A percentile compares a stretch with the other conserved stretches of the same genome.
phyloP scores from a whole-genome alignment of 1,284 basidiomycete species.

The Sanghuangporus weigelae region DNA sequence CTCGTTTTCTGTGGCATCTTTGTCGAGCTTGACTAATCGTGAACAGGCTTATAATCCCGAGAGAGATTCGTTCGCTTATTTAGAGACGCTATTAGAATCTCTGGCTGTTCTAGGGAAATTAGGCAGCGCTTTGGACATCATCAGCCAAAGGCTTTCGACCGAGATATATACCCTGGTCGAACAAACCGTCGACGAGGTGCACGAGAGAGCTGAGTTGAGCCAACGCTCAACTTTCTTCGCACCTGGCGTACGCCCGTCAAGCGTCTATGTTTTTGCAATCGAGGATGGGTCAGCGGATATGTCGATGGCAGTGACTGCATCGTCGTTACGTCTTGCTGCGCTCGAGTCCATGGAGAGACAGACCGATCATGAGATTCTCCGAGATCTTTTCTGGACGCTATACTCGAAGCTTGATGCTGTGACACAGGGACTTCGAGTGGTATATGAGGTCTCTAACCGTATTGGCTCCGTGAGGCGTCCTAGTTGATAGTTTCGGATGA shows the following conservation, averaged over 20 bases:
- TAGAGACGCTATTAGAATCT: slow-evolving; percentile 92
- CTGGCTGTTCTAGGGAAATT: slow-evolving; percentile 88
- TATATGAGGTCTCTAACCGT: slow-evolving; percentile 87
- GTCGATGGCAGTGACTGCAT: slow-evolving; percentile 34
- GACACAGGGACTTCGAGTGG: slow-evolving; percentile 87
- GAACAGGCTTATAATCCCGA: slow-evolving; percentile 64
- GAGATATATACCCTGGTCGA: slow-evolving; percentile 90
- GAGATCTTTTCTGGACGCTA: slow-evolving; percentile 96
- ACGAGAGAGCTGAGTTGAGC: slow-evolving; percentile 77
- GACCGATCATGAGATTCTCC: slow-evolving; percentile 79
- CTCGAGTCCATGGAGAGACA: slow-evolving; percentile 73
- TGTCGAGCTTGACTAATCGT: slow-evolving; percentile 21
- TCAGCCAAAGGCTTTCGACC: slow-evolving; percentile 78
- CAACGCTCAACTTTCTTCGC: slow-evolving; percentile 47
- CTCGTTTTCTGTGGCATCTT: slow-evolving; percentile 23
- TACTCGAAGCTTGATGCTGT: slow-evolving; percentile 97
- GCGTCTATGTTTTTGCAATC: slow-evolving; percentile 46
- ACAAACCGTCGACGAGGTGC: slow-evolving; percentile 84
- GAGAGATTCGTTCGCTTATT: slow-evolving; percentile 88
- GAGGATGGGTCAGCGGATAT: slow-evolving; percentile 27
- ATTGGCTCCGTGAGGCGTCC: slow-evolving; percentile 71
- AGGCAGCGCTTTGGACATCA: slow-evolving; percentile 77
- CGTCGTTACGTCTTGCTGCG: slow-evolving; percentile 64
- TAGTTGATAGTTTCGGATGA: background rate
- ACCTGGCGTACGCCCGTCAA: slow-evolving; percentile 26